phyloP scores from a whole-genome alignment of 805 yeast genomes.

The Starmerella ratchasimensis region DNA sequence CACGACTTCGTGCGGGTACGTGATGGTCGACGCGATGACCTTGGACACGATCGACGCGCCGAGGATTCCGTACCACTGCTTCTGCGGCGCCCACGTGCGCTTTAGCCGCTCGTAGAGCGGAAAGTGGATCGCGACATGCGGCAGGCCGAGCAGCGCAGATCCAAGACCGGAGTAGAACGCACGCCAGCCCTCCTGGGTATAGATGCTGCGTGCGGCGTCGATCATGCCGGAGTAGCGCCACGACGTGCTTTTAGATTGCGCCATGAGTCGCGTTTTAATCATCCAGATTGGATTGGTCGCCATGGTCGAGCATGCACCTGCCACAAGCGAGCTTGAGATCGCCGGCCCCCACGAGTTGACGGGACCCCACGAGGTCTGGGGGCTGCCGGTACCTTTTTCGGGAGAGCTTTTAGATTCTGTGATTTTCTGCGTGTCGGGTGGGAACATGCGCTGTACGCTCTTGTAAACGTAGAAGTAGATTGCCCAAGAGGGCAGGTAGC shows the following conservation, averaged over 20 bases:
- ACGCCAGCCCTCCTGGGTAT: conserved; percentile 57
- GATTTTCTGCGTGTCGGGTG: conserved; percentile 5
- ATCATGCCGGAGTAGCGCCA: conserved; percentile 58
- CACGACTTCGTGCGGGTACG: conserved; percentile 91
- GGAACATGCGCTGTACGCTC: conserved; percentile 23
- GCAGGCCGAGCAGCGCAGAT: conserved; percentile 78
- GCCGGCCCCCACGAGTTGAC: conserved; percentile 18
- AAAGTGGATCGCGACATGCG: conserved; percentile 92
- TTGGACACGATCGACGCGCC: conserved; percentile 69
- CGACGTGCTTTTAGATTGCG: conserved; percentile 29
- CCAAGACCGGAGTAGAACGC: conserved; percentile 82
- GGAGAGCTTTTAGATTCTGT: too few species aligned
- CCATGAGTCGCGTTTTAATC: conserved; percentile 86
- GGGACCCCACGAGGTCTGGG: conserved; percentile 13
- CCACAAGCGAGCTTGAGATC: conserved; percentile 58
- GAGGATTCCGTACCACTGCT: conserved; percentile 28
- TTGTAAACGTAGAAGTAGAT: conserved; percentile 88
- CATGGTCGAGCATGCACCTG: conserved; percentile 77
- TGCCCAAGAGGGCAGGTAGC: conserved; percentile 97
- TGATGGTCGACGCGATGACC: conserved; percentile 73
- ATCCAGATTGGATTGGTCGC: conserved; percentile 90
- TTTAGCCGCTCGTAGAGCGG: conserved; percentile 83
- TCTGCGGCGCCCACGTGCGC: conserved; percentile 30
- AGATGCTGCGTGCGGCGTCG: conserved; percentile 75
- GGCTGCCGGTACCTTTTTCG: conserved; percentile 1